Conservation (phyloP, 371 early-diverging fungal species). For the Syncephalis plumigaleata region DNA sequence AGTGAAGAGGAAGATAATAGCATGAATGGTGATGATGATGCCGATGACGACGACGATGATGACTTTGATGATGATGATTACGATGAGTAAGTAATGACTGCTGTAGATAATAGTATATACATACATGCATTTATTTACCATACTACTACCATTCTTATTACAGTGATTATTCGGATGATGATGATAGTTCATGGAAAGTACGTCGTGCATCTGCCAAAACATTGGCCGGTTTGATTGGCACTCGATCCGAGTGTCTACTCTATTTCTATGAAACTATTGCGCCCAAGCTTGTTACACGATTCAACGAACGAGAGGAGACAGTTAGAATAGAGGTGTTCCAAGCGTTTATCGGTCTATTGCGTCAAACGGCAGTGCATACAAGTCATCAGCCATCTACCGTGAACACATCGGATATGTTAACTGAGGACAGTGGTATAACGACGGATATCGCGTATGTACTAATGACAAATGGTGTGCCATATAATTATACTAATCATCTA, state of each 20-base stretch:
- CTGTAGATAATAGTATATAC: too few species aligned
- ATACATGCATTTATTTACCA: too few species aligned
- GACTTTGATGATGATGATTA: slow-evolving; percentile 47
- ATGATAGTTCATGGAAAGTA: slow-evolving; percentile 83
- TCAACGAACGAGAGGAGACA: slow-evolving; percentile 83
- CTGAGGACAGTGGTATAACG: slow-evolving; percentile 10
- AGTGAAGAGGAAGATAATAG: slow-evolving; percentile 53
- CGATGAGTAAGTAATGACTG: slow-evolving; percentile 14
- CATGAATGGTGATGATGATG: slow-evolving; percentile 25
- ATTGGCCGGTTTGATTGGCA: slow-evolving; percentile 51
- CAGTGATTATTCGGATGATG: slow-evolving; percentile 61
- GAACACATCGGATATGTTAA: background rate
- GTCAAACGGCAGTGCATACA: slow-evolving; percentile 25
- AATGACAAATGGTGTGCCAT: too few species aligned
- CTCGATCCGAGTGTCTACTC: slow-evolving; percentile 43
- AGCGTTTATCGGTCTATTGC: slow-evolving; percentile 53
- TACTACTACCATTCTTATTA: background rate
- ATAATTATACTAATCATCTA: too few species aligned
- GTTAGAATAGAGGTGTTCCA: slow-evolving; percentile 72
- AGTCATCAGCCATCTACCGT: background rate
- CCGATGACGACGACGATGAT: slow-evolving; percentile 54
- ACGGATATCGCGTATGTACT: background rate
- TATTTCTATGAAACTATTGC: slow-evolving; percentile 45
- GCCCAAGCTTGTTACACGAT: slow-evolving; percentile 54
- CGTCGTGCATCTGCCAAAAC: slow-evolving; percentile 73